phyloP scores from a whole-genome alignment of 768 basidiomycete genomes.

The Pisolithus albus region DNA sequence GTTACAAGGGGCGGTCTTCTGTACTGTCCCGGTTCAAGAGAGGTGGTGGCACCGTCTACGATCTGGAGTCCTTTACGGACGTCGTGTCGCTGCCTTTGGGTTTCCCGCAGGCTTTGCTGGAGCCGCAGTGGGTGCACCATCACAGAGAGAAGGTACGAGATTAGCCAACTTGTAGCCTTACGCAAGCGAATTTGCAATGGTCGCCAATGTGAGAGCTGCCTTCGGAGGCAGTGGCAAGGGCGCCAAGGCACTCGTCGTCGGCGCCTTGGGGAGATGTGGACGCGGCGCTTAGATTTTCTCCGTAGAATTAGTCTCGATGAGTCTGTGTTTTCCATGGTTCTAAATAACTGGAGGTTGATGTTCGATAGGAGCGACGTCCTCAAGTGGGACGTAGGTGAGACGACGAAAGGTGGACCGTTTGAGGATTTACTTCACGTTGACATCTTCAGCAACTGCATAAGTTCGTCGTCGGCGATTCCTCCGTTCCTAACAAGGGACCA shows the following conservation, averaged over 20 bases:
- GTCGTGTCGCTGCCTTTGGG: conserved; percentile 96
- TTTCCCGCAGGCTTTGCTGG: conserved; percentile 98
- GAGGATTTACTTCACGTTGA: conserved; percentile 92
- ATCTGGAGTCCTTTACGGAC: conserved; percentile 8
- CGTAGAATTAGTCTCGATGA: conserved; percentile 89
- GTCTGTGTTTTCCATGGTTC: conserved; percentile 40
- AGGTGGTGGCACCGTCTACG: too few relatives aligned
- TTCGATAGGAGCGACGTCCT: conserved; percentile 72
- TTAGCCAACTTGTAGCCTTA: conserved; percentile 76
- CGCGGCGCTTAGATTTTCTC: conserved; percentile 88
- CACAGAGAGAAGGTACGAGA: conserved; percentile 50
- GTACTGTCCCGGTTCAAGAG: too few relatives aligned
- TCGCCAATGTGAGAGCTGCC: conserved; percentile 55
- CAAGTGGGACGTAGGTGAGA: conserved; percentile 98
- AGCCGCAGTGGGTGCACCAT: conserved; percentile 63
- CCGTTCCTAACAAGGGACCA: too few relatives aligned
- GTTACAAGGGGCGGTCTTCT: too few relatives aligned
- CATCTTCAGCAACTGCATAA: conserved; percentile 93
- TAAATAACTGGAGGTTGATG: background rate
- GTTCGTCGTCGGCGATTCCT: conserved; percentile 36
- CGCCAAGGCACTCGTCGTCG: conserved; percentile 87
- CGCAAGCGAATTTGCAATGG: conserved; percentile 78
- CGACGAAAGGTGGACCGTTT: conserved; percentile 95
- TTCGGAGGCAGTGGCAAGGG: conserved; percentile 65
- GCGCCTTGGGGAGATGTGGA: conserved; percentile 91